These are phyloP conservation scores for Funneliformis mosseae DNA, from an alignment of 192 early-diverging fungal species.

Conservation along the genomic window DNA sequence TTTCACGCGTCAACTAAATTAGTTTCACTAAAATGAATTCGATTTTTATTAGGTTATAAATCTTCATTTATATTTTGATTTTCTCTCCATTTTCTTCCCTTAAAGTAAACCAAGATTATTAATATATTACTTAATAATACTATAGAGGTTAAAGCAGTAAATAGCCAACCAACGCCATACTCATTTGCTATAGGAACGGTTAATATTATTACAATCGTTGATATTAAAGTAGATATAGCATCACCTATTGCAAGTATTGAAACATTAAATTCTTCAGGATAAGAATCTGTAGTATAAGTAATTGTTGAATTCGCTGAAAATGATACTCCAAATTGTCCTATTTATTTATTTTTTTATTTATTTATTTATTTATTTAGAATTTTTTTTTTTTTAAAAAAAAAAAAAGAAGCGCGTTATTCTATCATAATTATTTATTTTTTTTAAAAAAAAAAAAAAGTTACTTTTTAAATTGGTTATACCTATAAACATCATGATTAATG, in stretches of 20 bases:
- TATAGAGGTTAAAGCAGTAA: constrained; percentile 7
- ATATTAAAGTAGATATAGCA: constrained; percentile 11
- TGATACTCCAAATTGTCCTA: not conserved
- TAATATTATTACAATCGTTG: constrained; percentile 5
- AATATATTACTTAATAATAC: not conserved
- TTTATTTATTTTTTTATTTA: too few species aligned
- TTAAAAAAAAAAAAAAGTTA: not conserved
- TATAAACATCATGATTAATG: constrained; percentile 39
- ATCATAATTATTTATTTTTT: too few species aligned
- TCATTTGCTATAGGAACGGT: not conserved
- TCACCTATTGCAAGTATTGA: constrained; percentile 15
- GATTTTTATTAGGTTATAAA: too few species aligned
- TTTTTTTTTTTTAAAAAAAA: not conserved
- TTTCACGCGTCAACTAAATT: not conserved
- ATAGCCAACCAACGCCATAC: constrained; percentile 26
- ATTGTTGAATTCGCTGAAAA: not conserved
- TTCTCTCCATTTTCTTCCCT: constrained; percentile 9
- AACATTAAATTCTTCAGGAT: not conserved
- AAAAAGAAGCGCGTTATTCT: too few species aligned
- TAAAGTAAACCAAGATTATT: not conserved
- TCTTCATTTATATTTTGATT: not conserved
- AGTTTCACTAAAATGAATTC: too few species aligned
- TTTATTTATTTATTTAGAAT: too few species aligned
- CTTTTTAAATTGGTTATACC: not conserved
- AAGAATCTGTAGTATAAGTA: not conserved